phyloP scores from a whole-genome alignment of 2,329 filamentous ascomycete species.

The Dothideomycetes sp. region DNA sequence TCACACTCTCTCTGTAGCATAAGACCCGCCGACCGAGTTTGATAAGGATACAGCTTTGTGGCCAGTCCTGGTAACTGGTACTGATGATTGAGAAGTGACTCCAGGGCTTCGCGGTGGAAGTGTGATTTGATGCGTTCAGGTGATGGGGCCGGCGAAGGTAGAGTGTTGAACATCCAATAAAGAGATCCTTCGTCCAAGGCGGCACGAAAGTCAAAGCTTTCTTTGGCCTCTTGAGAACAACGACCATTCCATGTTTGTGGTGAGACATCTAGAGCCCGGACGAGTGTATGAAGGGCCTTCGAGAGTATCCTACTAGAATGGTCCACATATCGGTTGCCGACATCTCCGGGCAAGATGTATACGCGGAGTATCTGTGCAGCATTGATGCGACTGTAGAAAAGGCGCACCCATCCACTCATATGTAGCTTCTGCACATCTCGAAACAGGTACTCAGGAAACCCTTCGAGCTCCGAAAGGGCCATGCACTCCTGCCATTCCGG shows the following conservation, averaged over 20 bases:
- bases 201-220: constrained; percentile 28
- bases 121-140: constrained; percentile 37
- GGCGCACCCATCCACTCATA: constrained; percentile 14
- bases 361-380: constrained; percentile 34
- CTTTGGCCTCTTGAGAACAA: constrained; percentile 12
- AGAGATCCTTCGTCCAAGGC: constrained; percentile 41
- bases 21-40: constrained; percentile 64
- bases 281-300: constrained; percentile 36
- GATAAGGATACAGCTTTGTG: constrained; percentile 64
- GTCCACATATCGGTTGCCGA: constrained; percentile 42
- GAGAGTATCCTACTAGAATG: constrained; percentile 35
- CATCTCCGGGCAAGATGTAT: constrained; percentile 57
- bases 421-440: constrained; percentile 9
- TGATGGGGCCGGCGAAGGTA: constrained; percentile 57
- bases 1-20: constrained; percentile 76
- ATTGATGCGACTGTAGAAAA: neutral
- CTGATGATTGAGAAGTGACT: constrained; percentile 38
- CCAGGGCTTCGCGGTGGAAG: constrained; percentile 43
- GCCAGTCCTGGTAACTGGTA: constrained; percentile 46
- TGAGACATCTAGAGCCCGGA: constrained; percentile 47
- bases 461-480: neutral
- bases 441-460: constrained; percentile 6
- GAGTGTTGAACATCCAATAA: constrained; percentile 60
- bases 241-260: constrained; percentile 43
- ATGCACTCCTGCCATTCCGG: constrained; percentile 7